Conservation (phyloP, 2,329 filamentous ascomycete genomes). For the Podosphaera aphanis region DNA sequence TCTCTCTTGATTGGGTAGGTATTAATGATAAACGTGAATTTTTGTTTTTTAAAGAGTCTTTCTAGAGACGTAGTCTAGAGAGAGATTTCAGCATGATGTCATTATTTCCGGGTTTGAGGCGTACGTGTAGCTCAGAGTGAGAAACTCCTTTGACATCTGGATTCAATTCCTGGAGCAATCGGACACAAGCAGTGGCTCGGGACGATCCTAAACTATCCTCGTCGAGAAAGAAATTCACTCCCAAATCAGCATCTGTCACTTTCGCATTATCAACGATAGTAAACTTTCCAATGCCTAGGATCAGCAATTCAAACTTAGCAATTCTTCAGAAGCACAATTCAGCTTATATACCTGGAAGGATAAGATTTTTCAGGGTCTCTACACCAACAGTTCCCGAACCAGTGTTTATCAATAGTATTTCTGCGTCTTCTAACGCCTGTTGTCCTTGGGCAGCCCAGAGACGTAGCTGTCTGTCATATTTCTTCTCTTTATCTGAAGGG, state of each 20-base stretch:
- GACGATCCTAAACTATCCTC: conserved; percentile 51
- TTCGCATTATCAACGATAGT: conserved; percentile 63
- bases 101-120: conserved; percentile 13
- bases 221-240: conserved; percentile 92
- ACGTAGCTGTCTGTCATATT: conserved; percentile 85
- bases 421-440: conserved; percentile 67
- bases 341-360: conserved; percentile 44
- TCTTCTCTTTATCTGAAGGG: conserved; percentile 40
- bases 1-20: conserved; percentile 32
- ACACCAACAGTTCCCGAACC: conserved; percentile 70
- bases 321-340: neutral
- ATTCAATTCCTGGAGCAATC: conserved; percentile 67
- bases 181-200: conserved; percentile 55
- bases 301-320: conserved; percentile 2
- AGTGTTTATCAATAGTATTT: conserved; percentile 76
- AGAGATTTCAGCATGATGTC: conserved; percentile 4
- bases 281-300: conserved; percentile 58
- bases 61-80: conserved; percentile 1
- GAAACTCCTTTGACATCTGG: conserved; percentile 70
- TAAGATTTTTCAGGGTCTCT: conserved; percentile 90
- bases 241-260: conserved; percentile 65
- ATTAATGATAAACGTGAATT: conserved; percentile 37
- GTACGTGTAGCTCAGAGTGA: neutral
- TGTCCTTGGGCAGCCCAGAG: conserved; percentile 90
- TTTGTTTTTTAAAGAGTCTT: conserved; percentile 17